A percentile compares a stretch with the other conserved stretches of the same genome.
phyloP scores from a whole-genome alignment of 2,329 filamentous ascomycete genomes.

The Aureobasidium sp. region DNA sequence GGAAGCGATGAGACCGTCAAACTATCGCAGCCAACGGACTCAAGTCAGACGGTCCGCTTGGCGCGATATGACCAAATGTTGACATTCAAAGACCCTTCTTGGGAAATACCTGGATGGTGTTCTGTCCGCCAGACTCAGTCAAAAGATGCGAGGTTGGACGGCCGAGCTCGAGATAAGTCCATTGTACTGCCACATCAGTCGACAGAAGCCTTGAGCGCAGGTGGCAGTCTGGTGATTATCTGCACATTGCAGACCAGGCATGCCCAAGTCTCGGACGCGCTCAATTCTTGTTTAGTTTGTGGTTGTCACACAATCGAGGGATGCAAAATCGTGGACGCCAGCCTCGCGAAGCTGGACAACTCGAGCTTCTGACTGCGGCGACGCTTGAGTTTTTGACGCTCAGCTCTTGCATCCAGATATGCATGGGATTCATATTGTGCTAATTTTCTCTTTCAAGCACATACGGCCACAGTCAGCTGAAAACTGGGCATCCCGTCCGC shows the following conservation, averaged over 20 bases:
- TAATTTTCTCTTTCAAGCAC: background rate
- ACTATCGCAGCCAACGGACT: constrained; percentile 1
- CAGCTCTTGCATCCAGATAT: too few species aligned
- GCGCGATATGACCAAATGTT: background rate
- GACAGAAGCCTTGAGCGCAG: background rate
- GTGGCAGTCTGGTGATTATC: background rate
- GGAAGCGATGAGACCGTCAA: background rate
- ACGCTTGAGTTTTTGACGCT: too few species aligned
- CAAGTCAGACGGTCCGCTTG: constrained; percentile 3
- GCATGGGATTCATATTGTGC: too few species aligned
- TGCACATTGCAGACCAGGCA: background rate
- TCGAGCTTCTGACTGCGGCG: background rate
- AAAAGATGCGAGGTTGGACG: background rate
- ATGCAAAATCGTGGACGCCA: background rate
- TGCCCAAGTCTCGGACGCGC: background rate
- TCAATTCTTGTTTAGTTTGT: background rate
- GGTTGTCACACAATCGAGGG: background rate
- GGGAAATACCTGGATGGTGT: background rate
- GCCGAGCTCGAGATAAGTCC: background rate
- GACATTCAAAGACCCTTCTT: background rate
- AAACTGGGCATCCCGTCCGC: background rate
- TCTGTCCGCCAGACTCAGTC: background rate
- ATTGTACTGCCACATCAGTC: constrained; percentile 5
- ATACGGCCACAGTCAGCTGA: background rate
- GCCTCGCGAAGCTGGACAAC: background rate